phyloP scores from a whole-genome alignment of 306 rosid genomes.

The Senna tora region DNA sequence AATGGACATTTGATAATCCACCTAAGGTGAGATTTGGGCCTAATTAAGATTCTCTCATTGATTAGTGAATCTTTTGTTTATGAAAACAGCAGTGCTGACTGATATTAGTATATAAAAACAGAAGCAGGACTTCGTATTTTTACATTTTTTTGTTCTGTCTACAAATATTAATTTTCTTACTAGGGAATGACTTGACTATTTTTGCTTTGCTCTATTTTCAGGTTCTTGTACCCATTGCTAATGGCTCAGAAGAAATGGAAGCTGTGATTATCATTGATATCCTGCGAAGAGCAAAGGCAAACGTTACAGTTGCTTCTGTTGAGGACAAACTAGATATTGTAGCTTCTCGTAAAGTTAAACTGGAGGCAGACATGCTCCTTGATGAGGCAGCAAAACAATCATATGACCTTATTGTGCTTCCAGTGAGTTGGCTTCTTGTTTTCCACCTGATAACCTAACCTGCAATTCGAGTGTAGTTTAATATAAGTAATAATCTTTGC shows the following conservation, averaged over 20 bases:
- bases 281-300: conserved; percentile 75
- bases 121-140: conserved; percentile 18
- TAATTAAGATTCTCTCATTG: not conserved
- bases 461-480: conserved; percentile 6
- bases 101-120: conserved; percentile 5
- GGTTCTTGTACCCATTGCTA: conserved; percentile 89
- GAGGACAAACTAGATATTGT: conserved; percentile 68
- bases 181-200: not conserved
- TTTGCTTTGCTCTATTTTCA: conserved; percentile 40
- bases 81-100: not conserved
- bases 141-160: not conserved
- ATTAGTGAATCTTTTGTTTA: conserved; percentile 4
- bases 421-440: conserved; percentile 54
- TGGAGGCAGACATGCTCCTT: conserved; percentile 83
- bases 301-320: conserved; percentile 86
- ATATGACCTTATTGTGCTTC: conserved; percentile 81
- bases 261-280: conserved; percentile 74
- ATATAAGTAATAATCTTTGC: conserved; percentile 25
- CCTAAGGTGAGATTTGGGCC: conserved; percentile 64
- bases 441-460: not conserved
- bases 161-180: conserved; percentile 16
- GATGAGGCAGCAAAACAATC: conserved; percentile 71
- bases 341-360: conserved; percentile 79
- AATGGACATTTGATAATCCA: conserved; percentile 67
- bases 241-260: conserved; percentile 97